Percentiles rank a stretch among this genome's conserved stretches.
Evolutionary conservation across 2,329 filamentous ascomycete species (phyloP).

Genomic region (Aspergillus alliaceus): DNA sequence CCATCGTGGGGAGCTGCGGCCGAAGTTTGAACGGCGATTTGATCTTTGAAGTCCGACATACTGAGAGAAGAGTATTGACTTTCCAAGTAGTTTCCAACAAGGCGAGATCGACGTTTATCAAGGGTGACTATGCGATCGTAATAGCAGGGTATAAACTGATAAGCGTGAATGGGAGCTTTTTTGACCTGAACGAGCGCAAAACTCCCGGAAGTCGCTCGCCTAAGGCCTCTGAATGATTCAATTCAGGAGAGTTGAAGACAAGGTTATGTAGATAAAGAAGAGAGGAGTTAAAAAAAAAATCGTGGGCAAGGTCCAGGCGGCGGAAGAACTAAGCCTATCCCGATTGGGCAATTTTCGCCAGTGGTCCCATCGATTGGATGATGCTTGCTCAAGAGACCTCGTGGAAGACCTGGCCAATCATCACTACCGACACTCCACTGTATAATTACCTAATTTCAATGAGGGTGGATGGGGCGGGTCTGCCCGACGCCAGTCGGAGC

Average conservation of each 20-base stretch:
- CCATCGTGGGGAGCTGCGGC: conserved; percentile 6
- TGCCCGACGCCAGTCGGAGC: background rate
- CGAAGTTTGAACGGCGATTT: conserved; percentile 24
- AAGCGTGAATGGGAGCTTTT: conserved; percentile 47
- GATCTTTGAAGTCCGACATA: conserved; percentile 31
- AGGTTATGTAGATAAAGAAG: conserved; percentile 3
- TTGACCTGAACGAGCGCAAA: conserved; percentile 53
- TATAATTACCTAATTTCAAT: background rate
- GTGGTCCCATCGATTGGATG: background rate
- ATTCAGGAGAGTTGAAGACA: background rate
- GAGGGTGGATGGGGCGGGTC: background rate
- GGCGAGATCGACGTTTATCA: background rate
- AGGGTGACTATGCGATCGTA: background rate
- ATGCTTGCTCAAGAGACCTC: background rate
- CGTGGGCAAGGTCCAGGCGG: conserved; percentile 1
- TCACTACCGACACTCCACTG: background rate
- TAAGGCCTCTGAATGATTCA: conserved; percentile 14
- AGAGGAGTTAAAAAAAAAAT: conserved; percentile 9
- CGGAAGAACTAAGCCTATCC: conserved; percentile 7
- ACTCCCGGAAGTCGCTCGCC: conserved; percentile 58
- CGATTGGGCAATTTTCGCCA: conserved; percentile 6
- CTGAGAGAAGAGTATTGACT: background rate
- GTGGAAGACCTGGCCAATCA: conserved; percentile 5
- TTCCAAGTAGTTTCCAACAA: background rate
- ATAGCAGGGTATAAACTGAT: conserved; percentile 2